phyloP scores from a whole-genome alignment of 176 grass and related monocot genomes.

The Guadua angustifolia region DNA sequence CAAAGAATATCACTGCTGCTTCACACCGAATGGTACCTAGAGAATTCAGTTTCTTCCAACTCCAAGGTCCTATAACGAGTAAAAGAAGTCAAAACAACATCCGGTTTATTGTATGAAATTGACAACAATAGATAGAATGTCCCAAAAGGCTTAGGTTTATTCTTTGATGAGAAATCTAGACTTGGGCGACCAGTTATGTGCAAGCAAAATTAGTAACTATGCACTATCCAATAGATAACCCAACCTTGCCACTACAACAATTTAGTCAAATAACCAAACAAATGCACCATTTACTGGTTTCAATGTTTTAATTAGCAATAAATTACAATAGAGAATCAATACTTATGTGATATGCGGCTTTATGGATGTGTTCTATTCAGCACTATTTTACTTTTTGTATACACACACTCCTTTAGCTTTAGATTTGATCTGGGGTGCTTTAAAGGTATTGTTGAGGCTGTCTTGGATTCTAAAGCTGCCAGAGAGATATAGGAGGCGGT shows the following conservation, averaged over 20 bases:
- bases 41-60: slow-evolving; percentile 76
- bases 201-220: neutral
- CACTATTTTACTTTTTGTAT: too few species aligned
- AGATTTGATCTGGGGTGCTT: slow-evolving; percentile 30
- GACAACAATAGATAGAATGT: neutral
- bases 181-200: neutral
- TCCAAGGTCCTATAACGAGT: slow-evolving; percentile 59
- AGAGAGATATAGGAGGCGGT: slow-evolving; percentile 29
- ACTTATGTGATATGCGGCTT: neutral
- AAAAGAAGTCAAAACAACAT: neutral
- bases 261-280: slow-evolving; percentile 20
- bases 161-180: neutral
- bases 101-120: neutral
- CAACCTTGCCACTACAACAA: neutral
- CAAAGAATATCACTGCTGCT: slow-evolving; percentile 94
- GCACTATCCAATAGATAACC: neutral
- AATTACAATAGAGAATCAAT: neutral
- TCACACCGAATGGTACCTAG: slow-evolving; percentile 71
- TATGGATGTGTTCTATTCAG: too few species aligned
- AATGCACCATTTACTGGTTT: neutral
- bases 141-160: neutral
- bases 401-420: slow-evolving; percentile 37
- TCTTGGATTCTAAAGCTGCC: slow-evolving; percentile 44
- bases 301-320: too few species aligned
- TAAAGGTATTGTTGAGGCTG: slow-evolving; percentile 55